These are phyloP conservation scores for Atkinsonella hypoxylon DNA, from an alignment of 2,329 filamentous ascomycete genomes.

Conservation along the genomic window DNA sequence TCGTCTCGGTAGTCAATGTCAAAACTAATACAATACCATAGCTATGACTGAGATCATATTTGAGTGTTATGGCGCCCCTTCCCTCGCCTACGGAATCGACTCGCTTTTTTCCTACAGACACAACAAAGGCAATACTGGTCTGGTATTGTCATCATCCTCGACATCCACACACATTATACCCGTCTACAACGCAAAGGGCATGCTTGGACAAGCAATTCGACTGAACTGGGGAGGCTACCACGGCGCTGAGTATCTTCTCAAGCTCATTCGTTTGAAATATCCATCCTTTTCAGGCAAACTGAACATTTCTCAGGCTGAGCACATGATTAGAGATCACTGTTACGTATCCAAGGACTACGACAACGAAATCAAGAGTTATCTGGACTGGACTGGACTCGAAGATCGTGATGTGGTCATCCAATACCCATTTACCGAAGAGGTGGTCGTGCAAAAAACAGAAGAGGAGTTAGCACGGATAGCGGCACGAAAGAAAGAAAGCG, in stretches of 20 bases:
- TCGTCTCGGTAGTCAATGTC: not conserved
- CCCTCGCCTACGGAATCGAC: conserved; percentile 87
- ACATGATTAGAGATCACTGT: conserved; percentile 78
- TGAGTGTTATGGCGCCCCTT: conserved; percentile 86
- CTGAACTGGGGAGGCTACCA: conserved; percentile 94
- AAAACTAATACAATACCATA: conserved; percentile 25
- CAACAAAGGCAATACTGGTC: conserved; percentile 76
- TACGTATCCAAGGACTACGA: conserved; percentile 82
- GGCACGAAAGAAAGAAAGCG: conserved; percentile 91
- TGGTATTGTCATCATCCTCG: conserved; percentile 85
- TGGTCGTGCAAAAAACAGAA: conserved; percentile 82
- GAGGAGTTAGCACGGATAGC: conserved; percentile 85
- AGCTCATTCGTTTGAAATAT: conserved; percentile 84
- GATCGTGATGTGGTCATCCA: conserved; percentile 83
- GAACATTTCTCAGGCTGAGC: conserved; percentile 74
- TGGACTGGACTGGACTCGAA: conserved; percentile 88
- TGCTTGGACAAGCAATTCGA: conserved; percentile 74
- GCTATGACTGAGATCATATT: conserved; percentile 97
- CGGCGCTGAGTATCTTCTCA: conserved; percentile 79
- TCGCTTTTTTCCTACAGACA: conserved; percentile 92
- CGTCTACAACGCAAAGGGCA: conserved; percentile 73
- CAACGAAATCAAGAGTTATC: conserved; percentile 57
- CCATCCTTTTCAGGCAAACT: conserved; percentile 79
- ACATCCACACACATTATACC: conserved; percentile 93
- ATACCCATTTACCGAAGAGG: conserved; percentile 85